Base-by-base conservation (phyloP, 768 basidiomycete species). In the Lactarius psammicola region DNA sequence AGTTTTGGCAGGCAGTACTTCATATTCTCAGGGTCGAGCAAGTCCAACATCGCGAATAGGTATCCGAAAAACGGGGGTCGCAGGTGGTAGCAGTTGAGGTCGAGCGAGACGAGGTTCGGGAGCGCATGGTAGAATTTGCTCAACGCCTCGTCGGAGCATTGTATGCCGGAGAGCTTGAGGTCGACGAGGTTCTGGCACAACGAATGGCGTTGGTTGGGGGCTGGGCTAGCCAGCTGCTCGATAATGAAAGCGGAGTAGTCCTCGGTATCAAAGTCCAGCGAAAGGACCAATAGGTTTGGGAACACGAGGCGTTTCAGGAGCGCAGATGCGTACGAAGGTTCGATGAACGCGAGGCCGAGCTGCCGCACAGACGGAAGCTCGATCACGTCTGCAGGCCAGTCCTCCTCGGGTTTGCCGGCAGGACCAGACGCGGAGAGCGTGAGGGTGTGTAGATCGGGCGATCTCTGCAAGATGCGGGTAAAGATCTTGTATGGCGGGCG, bases 341-440 rank as follows among this genome's bases (percentile, higher is more conserved):
- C 70, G 62, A 72, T 61, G 66, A 72, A 77, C 53, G 74, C 74
- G 64, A 80, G 73, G 34, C 73, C 68, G 66, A 79, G 75, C 62
- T 74, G 69, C 23, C 57, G 58, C 31, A 79, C 70, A 1, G 69
- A 70, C 7, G 64, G 69, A 10, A 75, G 70, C 30, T 68, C 70
- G 59, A 65, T 61, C 42, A 70, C 55, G 61, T 67, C 70, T 20
- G 36, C 36, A 1, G 74, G 33, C 81, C 81, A 83, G 11, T 76
- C 74, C 11, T 5, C 46, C 9, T 74, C 70, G 10, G 78, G 77
- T 18, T 72, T 65, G 40, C 78, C 81, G 2, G 75, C 72, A 15
- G 90, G 88, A 0, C 89, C 87, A 11, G 89, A 88, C 55, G 78
- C 71, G 42, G 77, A 79, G 10, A 92, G 77, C 3, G 78, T 79